Percentiles rank a stretch among this genome's conserved stretches.
phyloP scores from a whole-genome alignment of 2,329 filamentous ascomycete genomes.

The Fusarium euwallaceae region DNA sequence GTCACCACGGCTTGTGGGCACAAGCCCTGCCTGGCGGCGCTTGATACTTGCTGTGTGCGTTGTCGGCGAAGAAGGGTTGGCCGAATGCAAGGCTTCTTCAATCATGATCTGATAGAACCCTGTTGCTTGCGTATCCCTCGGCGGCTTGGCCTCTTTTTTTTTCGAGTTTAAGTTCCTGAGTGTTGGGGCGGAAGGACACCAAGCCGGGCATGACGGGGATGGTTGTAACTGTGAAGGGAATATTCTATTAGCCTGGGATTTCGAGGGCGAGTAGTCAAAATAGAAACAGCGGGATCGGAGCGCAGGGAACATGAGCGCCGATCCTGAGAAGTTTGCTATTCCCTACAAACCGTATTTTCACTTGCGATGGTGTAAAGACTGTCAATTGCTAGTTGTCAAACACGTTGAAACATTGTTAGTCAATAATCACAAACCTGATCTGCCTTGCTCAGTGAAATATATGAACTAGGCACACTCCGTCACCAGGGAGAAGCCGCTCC shows the following conservation, averaged over 20 bases:
- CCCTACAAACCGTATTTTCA: background rate
- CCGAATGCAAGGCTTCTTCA: background rate
- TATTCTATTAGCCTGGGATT: background rate
- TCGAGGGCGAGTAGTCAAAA: background rate
- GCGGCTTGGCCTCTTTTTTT: background rate
- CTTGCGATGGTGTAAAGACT: conserved; percentile 29
- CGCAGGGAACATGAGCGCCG: background rate
- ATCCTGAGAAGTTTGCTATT: background rate
- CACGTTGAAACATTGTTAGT: background rate
- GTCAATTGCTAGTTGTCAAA: background rate
- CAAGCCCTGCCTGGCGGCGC: background rate
- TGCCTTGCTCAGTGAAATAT: conserved; percentile 79
- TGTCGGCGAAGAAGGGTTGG: background rate
- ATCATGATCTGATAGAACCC: background rate
- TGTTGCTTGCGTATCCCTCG: background rate
- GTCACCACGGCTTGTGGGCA: conserved; percentile 11
- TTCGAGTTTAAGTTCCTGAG: background rate
- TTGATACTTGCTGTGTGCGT: background rate
- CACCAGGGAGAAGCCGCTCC: conserved; percentile 84
- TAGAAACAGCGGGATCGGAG: background rate
- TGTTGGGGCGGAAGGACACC: background rate
- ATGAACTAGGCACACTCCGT: conserved; percentile 84
- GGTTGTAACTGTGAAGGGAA: background rate
- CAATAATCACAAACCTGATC: conserved; percentile 24
- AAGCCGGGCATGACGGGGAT: background rate